Evolutionary conservation across 352 stramenopile genomes (phyloP).

Genomic region (Pythium diclinum): DNA sequence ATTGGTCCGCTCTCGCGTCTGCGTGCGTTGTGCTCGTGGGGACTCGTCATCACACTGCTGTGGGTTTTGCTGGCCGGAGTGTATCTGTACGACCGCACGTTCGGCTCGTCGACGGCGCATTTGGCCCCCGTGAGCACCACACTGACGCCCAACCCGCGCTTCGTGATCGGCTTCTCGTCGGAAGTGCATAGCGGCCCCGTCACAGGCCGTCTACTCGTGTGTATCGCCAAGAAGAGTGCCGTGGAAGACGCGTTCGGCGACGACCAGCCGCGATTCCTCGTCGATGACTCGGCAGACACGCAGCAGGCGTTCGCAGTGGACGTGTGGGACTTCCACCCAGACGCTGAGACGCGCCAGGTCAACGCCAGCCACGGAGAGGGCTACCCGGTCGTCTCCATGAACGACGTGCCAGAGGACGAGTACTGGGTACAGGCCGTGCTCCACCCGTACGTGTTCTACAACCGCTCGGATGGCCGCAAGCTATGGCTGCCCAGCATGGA

Average conservation of each 20-base stretch:
- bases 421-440: conserved; percentile 68
- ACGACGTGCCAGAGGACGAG: conserved; percentile 42
- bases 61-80: conserved; percentile 16
- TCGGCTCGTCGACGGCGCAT: background rate
- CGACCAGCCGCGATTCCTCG: conserved; percentile 54
- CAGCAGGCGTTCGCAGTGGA: conserved; percentile 65
- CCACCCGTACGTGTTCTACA: conserved; percentile 63
- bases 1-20: conserved; percentile 4
- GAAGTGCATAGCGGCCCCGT: conserved; percentile 32
- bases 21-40: conserved; percentile 23
- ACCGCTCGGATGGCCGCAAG: conserved; percentile 45
- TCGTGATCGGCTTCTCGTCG: conserved; percentile 40
- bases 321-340: conserved; percentile 45
- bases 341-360: conserved; percentile 37
- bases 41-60: conserved; percentile 21
- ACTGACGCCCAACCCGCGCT: conserved; percentile 29
- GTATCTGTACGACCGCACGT: conserved; percentile 18
- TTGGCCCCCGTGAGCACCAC: background rate
- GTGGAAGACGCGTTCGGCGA: conserved; percentile 44
- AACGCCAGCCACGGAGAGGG: conserved; percentile 42
- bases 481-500: conserved; percentile 51
- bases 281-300: conserved; percentile 42
- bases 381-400: conserved; percentile 43
- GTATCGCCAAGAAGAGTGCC: conserved; percentile 44
- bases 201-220: conserved; percentile 57